These are phyloP conservation scores for Diaporthe sp. DNA, from an alignment of 2,329 filamentous ascomycete genomes.

Conservation along the genomic window DNA sequence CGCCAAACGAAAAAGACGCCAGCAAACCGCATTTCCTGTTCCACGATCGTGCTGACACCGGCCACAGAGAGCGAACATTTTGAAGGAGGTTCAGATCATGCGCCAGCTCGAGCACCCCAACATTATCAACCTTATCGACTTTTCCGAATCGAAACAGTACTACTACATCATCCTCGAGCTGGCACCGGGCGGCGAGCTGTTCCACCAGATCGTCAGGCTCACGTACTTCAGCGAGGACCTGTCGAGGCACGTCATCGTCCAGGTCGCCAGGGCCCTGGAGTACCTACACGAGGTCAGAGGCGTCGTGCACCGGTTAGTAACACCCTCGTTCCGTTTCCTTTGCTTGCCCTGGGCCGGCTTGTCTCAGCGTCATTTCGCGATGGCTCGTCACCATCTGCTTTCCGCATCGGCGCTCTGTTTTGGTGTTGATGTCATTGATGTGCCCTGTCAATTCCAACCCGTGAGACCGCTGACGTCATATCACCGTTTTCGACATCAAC, in stretches of 20 bases:
- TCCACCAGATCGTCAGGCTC: constrained; percentile 97
- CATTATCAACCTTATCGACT: constrained; percentile 93
- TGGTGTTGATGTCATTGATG: constrained; percentile 36
- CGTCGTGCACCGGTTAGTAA: constrained; percentile 91
- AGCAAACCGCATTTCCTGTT: neutral
- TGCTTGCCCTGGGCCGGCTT: neutral
- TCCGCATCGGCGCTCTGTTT: neutral
- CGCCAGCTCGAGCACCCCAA: constrained; percentile 96
- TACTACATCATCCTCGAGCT: constrained; percentile 98
- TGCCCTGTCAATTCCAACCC: constrained; percentile 34
- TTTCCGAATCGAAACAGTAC: constrained; percentile 93
- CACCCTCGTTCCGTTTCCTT: too few species aligned
- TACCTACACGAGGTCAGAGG: constrained; percentile 96
- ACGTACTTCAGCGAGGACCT: constrained; percentile 99
- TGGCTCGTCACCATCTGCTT: neutral
- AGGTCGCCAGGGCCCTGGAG: constrained; percentile 94
- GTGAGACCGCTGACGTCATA: constrained; percentile 49
- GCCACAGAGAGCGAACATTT: constrained; percentile 89
- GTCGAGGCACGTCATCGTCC: constrained; percentile 92
- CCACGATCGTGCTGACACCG: constrained; percentile 47
- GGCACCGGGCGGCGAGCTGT: constrained; percentile 94
- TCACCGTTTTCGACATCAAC: constrained; percentile 38
- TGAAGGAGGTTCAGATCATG: constrained; percentile 99
- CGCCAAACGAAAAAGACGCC: neutral
- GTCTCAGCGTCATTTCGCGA: constrained; percentile 8